Conservation (phyloP, 768 basidiomycete species). For the Suillus americanus region DNA sequence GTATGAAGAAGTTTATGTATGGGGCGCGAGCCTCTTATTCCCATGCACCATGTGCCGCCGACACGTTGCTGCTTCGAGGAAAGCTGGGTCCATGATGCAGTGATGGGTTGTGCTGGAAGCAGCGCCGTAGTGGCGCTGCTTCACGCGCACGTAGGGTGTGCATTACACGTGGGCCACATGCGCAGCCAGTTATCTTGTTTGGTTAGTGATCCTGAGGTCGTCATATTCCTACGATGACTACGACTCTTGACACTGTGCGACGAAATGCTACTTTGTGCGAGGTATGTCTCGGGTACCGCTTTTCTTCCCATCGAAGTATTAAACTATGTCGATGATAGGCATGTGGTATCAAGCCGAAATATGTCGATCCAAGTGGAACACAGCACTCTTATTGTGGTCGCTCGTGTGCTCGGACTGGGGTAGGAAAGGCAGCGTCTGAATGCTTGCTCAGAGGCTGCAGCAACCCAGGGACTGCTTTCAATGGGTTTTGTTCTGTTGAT, state of each 20-base stretch:
- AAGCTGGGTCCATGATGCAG: neutral
- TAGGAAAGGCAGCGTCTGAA: slow-evolving; percentile 36
- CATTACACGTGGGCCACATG: neutral
- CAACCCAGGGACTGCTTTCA: slow-evolving; percentile 48
- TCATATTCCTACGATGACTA: slow-evolving; percentile 5
- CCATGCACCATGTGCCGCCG: neutral
- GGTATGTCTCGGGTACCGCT: slow-evolving; percentile 13
- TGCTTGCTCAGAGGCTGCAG: slow-evolving; percentile 55
- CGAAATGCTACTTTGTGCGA: slow-evolving; percentile 22
- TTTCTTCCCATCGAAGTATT: neutral
- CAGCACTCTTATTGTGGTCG: slow-evolving; percentile 61
- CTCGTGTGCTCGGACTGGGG: slow-evolving; percentile 53
- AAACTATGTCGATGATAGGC: slow-evolving; percentile 33
- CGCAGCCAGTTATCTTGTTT: neutral
- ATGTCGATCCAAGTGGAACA: slow-evolving; percentile 54
- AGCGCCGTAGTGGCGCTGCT: neutral
- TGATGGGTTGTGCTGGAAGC: neutral
- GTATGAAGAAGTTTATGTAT: slow-evolving; percentile 1
- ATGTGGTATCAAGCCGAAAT: slow-evolving; percentile 62
- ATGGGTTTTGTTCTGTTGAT: slow-evolving; percentile 56
- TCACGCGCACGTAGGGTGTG: neutral
- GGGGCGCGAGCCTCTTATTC: neutral
- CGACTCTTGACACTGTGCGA: neutral
- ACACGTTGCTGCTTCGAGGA: slow-evolving; percentile 3
- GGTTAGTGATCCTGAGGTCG: neutral